phyloP scores from a whole-genome alignment of 345 rosid species.

The Salix udensis region DNA sequence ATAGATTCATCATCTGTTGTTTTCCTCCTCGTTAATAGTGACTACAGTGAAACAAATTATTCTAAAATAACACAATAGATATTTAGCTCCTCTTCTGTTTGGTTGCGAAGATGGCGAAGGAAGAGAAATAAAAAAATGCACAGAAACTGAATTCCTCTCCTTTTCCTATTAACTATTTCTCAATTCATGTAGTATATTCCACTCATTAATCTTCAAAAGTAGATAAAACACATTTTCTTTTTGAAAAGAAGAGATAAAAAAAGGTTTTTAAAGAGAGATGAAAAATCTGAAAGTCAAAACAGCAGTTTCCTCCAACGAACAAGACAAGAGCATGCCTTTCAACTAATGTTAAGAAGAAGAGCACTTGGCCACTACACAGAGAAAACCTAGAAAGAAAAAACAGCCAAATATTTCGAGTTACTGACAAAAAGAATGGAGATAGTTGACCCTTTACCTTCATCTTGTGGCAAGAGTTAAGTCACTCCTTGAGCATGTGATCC shows the following conservation, averaged over 20 bases:
- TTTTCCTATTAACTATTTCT: neutral
- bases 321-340: neutral
- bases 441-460: conserved; percentile 44
- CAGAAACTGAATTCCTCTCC: neutral
- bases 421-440: neutral
- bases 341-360: neutral
- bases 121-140: neutral
- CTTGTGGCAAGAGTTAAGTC: conserved; percentile 30
- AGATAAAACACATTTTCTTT: neutral
- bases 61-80: too few species aligned
- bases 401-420: neutral
- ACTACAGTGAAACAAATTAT: neutral
- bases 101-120: too few species aligned
- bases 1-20: neutral
- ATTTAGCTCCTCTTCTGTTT: too few species aligned
- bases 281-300: neutral
- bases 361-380: neutral
- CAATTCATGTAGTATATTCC: neutral
- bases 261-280: neutral
- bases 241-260: neutral
- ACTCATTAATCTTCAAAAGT: neutral
- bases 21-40: neutral
- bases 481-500: conserved; percentile 42
- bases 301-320: neutral
- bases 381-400: neutral